These are phyloP conservation scores for Prunus dulcis DNA, from an alignment of 306 rosid genomes.

Conservation along the genomic window DNA sequence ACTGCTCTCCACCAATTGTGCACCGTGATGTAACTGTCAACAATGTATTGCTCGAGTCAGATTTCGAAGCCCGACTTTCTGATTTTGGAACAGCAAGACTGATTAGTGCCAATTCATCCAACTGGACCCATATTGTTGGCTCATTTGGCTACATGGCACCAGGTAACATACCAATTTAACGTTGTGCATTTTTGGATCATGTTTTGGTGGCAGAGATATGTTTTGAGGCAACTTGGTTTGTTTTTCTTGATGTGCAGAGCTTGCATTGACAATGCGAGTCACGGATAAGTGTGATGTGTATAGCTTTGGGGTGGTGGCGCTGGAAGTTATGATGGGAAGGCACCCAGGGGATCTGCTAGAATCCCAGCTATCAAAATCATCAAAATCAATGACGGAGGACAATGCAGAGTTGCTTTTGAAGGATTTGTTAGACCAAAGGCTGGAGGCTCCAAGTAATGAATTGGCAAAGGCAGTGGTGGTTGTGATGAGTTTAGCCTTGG, in stretches of 20 bases:
- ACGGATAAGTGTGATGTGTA: too few relatives aligned
- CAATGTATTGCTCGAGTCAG: conserved; percentile 42
- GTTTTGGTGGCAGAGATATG: neutral
- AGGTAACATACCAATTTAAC: neutral
- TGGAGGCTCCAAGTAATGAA: conserved; percentile 32
- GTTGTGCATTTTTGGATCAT: conserved; percentile 16
- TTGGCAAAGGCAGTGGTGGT: conserved; percentile 30
- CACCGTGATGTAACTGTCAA: too few relatives aligned
- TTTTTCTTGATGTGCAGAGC: too few relatives aligned
- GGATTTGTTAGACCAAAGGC: conserved; percentile 29
- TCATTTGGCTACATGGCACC: too few relatives aligned
- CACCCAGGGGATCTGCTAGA: neutral
- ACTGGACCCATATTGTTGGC: too few relatives aligned
- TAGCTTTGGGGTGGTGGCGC: too few relatives aligned
- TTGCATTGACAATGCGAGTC: too few relatives aligned
- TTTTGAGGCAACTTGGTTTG: too few relatives aligned
- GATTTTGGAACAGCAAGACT: conserved; percentile 40
- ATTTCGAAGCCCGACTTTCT: conserved; percentile 45
- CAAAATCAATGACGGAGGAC: too few relatives aligned
- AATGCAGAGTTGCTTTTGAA: neutral
- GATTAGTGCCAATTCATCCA: too few relatives aligned
- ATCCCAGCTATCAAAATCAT: neutral
- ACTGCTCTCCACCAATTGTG: too few relatives aligned
- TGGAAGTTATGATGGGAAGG: too few relatives aligned
- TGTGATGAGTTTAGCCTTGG: conserved; percentile 36